Evolutionary conservation across 768 basidiomycete genomes (phyloP).

Genomic region (Leccinum broughii): DNA sequence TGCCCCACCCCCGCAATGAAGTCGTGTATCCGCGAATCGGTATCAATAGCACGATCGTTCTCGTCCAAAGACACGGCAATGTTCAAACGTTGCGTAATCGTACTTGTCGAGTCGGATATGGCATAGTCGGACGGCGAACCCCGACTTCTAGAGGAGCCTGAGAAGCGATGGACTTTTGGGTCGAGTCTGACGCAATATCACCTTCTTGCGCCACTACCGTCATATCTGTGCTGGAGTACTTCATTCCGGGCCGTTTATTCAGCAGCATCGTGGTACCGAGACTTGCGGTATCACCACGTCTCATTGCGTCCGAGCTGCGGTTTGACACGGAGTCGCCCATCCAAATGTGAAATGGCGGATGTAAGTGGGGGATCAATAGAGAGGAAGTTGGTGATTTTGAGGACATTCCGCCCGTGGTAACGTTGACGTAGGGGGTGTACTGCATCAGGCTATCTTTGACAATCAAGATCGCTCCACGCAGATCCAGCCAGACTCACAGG

Average conservation of each 20-base stretch:
- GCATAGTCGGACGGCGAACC: slow-evolving; percentile 29
- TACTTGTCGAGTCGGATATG: slow-evolving; percentile 24
- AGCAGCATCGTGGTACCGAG: slow-evolving; percentile 15
- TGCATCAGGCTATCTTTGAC: slow-evolving; percentile 57
- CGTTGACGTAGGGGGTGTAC: slow-evolving; percentile 65
- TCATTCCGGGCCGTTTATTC: slow-evolving; percentile 35
- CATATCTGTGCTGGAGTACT: slow-evolving; percentile 29
- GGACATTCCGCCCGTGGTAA: slow-evolving; percentile 30
- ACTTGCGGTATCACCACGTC: slow-evolving; percentile 32
- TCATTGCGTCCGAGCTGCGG: slow-evolving; percentile 26
- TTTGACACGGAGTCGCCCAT: slow-evolving; percentile 22
- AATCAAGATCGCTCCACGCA: slow-evolving; percentile 5
- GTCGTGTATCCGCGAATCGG: slow-evolving; percentile 21
- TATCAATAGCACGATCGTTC: slow-evolving; percentile 27
- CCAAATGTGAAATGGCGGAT: slow-evolving; percentile 24
- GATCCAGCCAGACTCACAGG: slow-evolving; percentile 57
- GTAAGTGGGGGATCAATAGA: slow-evolving; percentile 25
- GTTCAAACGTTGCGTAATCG: slow-evolving; percentile 21
- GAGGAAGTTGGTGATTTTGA: slow-evolving; percentile 3
- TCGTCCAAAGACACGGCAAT: slow-evolving; percentile 26
- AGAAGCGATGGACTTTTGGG: slow-evolving; percentile 8
- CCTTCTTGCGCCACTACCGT: slow-evolving; percentile 28
- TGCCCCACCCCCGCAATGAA: slow-evolving; percentile 28
- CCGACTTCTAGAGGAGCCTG: slow-evolving; percentile 10
- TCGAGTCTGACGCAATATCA: slow-evolving; percentile 6